Evolutionary conservation across 1,284 basidiomycete genomes (phyloP).

Genomic region (Gomphus bonarii): DNA sequence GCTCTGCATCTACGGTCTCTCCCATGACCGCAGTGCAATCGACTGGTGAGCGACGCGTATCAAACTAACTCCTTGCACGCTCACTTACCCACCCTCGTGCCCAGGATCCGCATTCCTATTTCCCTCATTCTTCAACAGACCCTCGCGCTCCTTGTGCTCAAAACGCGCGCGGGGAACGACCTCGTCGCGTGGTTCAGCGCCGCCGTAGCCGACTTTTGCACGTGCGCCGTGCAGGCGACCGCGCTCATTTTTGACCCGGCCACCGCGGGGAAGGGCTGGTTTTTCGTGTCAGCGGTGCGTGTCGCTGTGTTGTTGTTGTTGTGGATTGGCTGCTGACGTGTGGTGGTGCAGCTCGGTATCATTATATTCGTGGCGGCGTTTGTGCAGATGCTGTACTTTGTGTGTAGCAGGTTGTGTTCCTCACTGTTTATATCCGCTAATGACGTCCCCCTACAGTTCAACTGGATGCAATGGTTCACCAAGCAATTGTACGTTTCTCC

Average conservation of each 20-base stretch:
- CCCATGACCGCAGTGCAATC: neutral
- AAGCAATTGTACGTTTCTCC: conserved; percentile 9
- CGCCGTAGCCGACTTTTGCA: conserved; percentile 6
- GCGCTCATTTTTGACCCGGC: conserved; percentile 9
- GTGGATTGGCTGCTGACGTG: neutral
- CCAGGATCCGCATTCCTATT: conserved; percentile 1
- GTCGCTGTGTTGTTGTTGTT: neutral
- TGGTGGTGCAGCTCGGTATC: neutral
- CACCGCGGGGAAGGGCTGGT: conserved; percentile 4
- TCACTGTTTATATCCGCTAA: too few species aligned
- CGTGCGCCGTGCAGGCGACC: neutral
- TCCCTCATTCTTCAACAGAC: conserved; percentile 10
- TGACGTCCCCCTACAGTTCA: too few species aligned
- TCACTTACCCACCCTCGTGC: neutral
- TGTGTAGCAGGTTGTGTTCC: too few species aligned
- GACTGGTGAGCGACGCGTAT: conserved; percentile 1
- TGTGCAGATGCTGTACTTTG: conserved; percentile 10
- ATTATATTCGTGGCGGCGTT: conserved; percentile 5
- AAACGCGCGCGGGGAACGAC: neutral
- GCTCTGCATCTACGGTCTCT: neutral
- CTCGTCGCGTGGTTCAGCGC: conserved; percentile 4
- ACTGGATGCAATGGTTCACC: conserved; percentile 12
- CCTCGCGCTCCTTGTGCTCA: conserved; percentile 5
- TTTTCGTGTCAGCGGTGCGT: conserved; percentile 6
- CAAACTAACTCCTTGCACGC: neutral